Percentiles rank a stretch among this genome's conserved stretches.
phyloP scores from a whole-genome alignment of 2,329 filamentous ascomycete genomes.

The Leptographium galeiforme region DNA sequence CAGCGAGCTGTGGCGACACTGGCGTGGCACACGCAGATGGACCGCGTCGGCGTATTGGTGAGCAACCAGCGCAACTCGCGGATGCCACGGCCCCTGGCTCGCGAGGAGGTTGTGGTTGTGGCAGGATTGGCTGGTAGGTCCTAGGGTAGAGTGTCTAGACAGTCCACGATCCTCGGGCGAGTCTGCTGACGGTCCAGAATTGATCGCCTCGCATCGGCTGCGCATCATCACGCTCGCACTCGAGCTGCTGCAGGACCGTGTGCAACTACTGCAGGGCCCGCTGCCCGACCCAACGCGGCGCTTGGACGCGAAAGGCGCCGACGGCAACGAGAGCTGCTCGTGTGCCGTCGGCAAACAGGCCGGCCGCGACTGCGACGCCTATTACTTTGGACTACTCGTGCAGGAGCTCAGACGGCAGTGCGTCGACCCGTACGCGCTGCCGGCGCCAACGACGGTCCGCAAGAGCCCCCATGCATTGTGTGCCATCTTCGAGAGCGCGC shows the following conservation, averaged over 20 bases:
- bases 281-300: neutral
- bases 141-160: too few species aligned
- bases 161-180: too few species aligned
- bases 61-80: neutral
- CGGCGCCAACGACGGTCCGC: neutral
- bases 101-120: constrained; percentile 2
- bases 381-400: constrained; percentile 3
- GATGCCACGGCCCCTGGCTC: neutral
- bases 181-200: neutral
- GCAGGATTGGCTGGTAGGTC: neutral
- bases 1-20: neutral
- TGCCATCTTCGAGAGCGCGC: neutral
- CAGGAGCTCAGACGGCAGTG: constrained; percentile 1
- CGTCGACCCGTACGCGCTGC: constrained; percentile 1
- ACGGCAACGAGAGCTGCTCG: neutral
- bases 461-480: constrained; percentile 3
- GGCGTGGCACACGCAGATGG: constrained; percentile 3
- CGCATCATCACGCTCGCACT: constrained; percentile 1
- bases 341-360: neutral
- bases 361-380: constrained; percentile 4
- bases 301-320: neutral
- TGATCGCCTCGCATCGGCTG: neutral
- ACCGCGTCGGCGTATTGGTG: neutral
- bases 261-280: constrained; percentile 1
- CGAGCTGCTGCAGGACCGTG: neutral